A percentile compares a stretch with the other conserved stretches of the same genome.
Conservation (phyloP, 73 alveolate genomes). For the Paraurostyla sp. region DNA sequence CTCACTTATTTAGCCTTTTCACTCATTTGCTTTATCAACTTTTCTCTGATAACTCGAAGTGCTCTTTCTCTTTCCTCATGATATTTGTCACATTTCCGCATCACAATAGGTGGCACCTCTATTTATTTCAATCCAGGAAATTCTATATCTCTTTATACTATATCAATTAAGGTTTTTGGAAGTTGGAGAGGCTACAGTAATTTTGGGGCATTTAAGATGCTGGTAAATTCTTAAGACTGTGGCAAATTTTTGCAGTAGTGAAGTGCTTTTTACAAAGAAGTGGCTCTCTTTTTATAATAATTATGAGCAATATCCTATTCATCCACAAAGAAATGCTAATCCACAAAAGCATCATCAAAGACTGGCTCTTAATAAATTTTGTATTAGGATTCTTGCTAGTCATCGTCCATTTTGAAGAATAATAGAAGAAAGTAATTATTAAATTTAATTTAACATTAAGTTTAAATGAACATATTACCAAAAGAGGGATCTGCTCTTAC, state of each 20-base stretch:
- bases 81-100: slow-evolving; percentile 29
- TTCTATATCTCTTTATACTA: background rate
- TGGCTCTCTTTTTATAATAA: slow-evolving; percentile 14
- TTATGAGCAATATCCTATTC: slow-evolving; percentile 7
- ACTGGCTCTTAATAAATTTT: background rate
- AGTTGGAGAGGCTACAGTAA: background rate
- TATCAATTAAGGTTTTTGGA: background rate
- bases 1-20: background rate
- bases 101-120: slow-evolving; percentile 31
- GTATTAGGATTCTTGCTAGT: background rate
- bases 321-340: background rate
- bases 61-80: slow-evolving; percentile 40
- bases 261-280: slow-evolving; percentile 15
- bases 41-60: slow-evolving; percentile 16
- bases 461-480: too few relatives aligned
- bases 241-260: slow-evolving; percentile 14
- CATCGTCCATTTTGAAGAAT: background rate
- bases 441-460: too few relatives aligned
- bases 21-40: background rate
- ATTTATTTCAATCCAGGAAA: slow-evolving; percentile 7
- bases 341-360: slow-evolving; percentile 23
- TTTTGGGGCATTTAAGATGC: background rate
- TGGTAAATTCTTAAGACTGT: background rate
- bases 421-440: too few relatives aligned
- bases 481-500: too few relatives aligned